Base-by-base conservation (phyloP, 164 flowering plant species). In the Platanus orientalis region DNA sequence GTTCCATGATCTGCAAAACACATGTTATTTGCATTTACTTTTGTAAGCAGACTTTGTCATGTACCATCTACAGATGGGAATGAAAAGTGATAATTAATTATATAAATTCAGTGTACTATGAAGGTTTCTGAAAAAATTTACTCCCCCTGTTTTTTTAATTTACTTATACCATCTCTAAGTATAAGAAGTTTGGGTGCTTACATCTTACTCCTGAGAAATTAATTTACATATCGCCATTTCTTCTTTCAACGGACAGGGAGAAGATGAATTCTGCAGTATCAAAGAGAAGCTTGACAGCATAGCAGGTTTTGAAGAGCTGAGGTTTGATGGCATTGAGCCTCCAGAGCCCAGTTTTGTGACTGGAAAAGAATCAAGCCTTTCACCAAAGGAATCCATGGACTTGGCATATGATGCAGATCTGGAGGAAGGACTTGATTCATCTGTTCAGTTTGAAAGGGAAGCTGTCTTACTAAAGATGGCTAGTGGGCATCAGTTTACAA, bases 321-420 rank as follows among this genome's bases (percentile, higher is more conserved):
- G 74, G 64, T 62, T 82, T 73, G 86, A 83, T 64, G 88, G 78
- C 40, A 71, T 83, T 17, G 89, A 78, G 25, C 64, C 80, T 21
- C 39, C 82, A 14, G 72, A 75, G 54, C 76, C 74, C 50, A 55
- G 60, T 44, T 76, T 79, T 54, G 63, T 52, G 30, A 65, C 61
- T 20, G 76, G 65, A 5, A 73, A 76, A 71, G 81, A 74, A 16
- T 63, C 82, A 19, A 59, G 55, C 40, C 40, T 77, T 39, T n/a
- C 80, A 23, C 71, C 70, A 11, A 78, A 72, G 60, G 75, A 65
- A 26, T 67, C 79, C 10, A 59, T 84, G 67, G 74, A 65, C 57
- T 45, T 86, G 74, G 73, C 56, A 30, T 75, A 54, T 55, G 75
- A 68, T 58, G 40, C 64, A 1, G 83, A 30, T 42, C 60, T 79